Evolutionary conservation across 1,139 yeast genomes (phyloP), one percentile per base, ranked within the genome.

Genomic region (Pichia norvegensis): DNA sequence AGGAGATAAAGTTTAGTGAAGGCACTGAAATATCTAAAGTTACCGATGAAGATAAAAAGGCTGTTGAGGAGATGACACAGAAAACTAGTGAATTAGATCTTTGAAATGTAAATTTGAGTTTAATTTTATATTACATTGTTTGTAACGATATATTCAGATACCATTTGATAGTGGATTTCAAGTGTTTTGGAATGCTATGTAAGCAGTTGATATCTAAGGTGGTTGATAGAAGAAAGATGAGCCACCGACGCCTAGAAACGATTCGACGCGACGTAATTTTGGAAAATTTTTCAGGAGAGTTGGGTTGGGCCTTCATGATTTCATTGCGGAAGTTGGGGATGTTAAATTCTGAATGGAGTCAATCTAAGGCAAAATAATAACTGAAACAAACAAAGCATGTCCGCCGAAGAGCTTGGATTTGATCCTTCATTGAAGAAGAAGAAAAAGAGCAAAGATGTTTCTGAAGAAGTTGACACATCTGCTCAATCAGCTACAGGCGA

Each of bases 381-480:
- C 9, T 9, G 23, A 39, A n/a, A 10, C 22, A 29, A 38, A 23
- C 29, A 22, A 29, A 51, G 19, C 21, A 65, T 65, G 69, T 61
- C 72, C 45, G 59, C 72, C 41, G 59, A 57, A 48, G 88, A 81
- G 57, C 72, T 82, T 65, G 90, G 87, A 51, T 82, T 83, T 64
- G 94, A 84, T 65, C 85, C 87, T 50, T 67, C 79, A 37, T 71
- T 81, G 63, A 86, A 86, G 75, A 86, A 86, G 76, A 87, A 87
- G 80, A 86, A 85, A 88, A 83, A 84, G 79, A 62, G 69, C 57
- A 74, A 72, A 69, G 52, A 57, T 16, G 60, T 59, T 54, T 62
- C 63, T 20, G 73, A 68, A 8, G 70, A 35, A 16, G 49, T 53
- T 2, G 46, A 53, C 14, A 58, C 45, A 16, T 25, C 45, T 1